A percentile compares a stretch with the other conserved stretches of the same genome.
Evolutionary conservation across 2,329 filamentous ascomycete genomes (phyloP).

Genomic region (Aspergillus tamarii): DNA sequence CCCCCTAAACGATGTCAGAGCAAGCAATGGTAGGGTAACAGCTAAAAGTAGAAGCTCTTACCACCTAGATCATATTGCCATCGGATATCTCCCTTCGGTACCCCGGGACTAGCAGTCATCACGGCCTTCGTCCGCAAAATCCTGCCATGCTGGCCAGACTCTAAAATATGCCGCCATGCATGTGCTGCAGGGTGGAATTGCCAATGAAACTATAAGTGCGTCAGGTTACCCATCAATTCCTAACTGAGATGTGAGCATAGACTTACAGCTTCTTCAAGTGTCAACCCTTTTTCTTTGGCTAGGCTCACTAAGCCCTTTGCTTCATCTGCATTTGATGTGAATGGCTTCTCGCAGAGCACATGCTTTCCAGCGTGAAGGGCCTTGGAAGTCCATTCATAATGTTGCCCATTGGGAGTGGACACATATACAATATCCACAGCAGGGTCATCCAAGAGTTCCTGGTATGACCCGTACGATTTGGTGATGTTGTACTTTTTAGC

Average conservation of each 20-base stretch:
- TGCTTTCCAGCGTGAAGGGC: neutral
- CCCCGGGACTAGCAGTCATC: neutral
- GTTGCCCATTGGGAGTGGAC: neutral
- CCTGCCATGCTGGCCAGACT: neutral
- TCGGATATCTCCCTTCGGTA: neutral
- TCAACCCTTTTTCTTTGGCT: neutral
- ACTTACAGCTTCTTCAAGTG: neutral
- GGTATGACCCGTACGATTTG: neutral
- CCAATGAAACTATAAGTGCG: neutral
- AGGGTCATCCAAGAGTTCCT: neutral
- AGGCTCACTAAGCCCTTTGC: neutral
- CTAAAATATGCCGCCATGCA: neutral
- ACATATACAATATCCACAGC: neutral
- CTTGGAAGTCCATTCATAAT: neutral
- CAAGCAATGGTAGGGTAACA: neutral
- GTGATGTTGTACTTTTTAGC: neutral
- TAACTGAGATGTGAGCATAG: neutral
- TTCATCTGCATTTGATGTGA: neutral
- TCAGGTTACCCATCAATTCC: neutral
- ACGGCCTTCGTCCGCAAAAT: neutral
- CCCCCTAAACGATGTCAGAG: neutral
- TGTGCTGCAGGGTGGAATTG: neutral
- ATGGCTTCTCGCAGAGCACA: neutral
- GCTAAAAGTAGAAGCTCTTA: neutral
- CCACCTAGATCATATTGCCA: neutral